Base-by-base conservation (phyloP, 139 green algal genomes). In the Volvox africanus region DNA sequence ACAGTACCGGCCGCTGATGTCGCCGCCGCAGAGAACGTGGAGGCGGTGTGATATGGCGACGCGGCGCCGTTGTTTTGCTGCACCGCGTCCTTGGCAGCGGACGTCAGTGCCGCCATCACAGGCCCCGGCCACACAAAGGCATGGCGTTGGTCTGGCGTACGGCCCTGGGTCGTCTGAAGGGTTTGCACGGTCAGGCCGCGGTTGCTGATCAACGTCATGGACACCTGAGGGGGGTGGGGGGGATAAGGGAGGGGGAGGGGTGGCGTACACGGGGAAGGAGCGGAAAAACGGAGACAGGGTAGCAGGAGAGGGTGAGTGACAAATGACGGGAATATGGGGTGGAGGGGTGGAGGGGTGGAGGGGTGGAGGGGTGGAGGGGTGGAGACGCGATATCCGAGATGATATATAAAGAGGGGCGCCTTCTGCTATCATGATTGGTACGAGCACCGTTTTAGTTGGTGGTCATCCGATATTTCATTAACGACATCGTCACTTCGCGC, bases 181-280 rank as follows among this genome's bases (percentile, higher is more conserved):
- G 83, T 89, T 18, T 82, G 69, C 28, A 89, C n/a, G 32, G 69
- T 32, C 5, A 89, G 69, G 44, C 85, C 85, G 0, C 69, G 36
- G n/a, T 55, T 61, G 37, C 26, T 16, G 28, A 65, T 28, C 14
- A 82, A 28, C 36, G 84, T 89, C 84, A 89, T 89, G 68, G 84
- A 82, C 24, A 89, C 37, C 84, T 89, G 84, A 3, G 61, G 12
- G 28, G 32, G 17, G 50, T n/a, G 61, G 28, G 82, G 28, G 77
- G 61, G 62, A 69, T 26, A 77, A 77, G 22, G 68, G 68, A 19
- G 62, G 19, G 62, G 62, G 62, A 17, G 19, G 19, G 62, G 62
- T 26, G 19, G 62, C 17, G 19, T 69, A 69, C 17, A 69, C 17
- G 62, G 19, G 17, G 19, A 17, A 17, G 62, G 17, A 69, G 62